Base-by-base conservation (phyloP, 1,139 yeast species). In the Ogataea hybrid region DNA sequence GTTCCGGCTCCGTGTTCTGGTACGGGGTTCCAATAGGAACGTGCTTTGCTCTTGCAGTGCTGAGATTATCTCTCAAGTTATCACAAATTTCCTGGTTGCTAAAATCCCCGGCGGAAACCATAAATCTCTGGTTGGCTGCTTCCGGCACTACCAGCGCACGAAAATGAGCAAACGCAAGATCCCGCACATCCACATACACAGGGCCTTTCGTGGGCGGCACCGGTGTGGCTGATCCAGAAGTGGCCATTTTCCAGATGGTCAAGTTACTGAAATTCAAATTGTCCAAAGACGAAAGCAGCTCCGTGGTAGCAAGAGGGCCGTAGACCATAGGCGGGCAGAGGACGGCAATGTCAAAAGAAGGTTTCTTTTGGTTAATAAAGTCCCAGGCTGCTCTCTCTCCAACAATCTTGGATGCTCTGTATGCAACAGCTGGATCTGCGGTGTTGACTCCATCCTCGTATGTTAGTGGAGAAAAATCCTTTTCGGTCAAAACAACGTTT, bases 271-370 rank as follows among this genome's bases (percentile, higher is more conserved):
- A 46, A 20, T 48, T 48, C 16, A 48, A 35, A 21, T 42, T 37
- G 11, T 41, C 42, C 4, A 35, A 7, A 9, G 46, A 41, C 7
- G 27, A 28, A 12, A 46, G 14, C 4, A 57, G 54, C 25, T 52
- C 57, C 25, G 54, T 55, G 33, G 57, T 69, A 16, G 57, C 58
- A 47, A 73, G 75, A 6, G 77, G 77, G 6, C 78, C 78, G 43
- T 70, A 67, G 1, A 75, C 78, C 48, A 64, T n/a, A n/a, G n/a
- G n/a, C n/a, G n/a, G n/a, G n/a, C n/a, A n/a, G n/a, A n/a, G n/a
- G n/a, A n/a, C n/a, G n/a, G n/a, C n/a, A n/a, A n/a, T n/a, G n/a
- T n/a, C n/a, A n/a, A n/a, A n/a, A n/a, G n/a, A n/a, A n/a, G n/a
- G n/a, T n/a, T n/a, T n/a, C n/a, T n/a, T n/a, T n/a, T n/a, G n/a